Base-by-base conservation (phyloP, 1,284 basidiomycete species). In the Leccinum subrobustum region DNA sequence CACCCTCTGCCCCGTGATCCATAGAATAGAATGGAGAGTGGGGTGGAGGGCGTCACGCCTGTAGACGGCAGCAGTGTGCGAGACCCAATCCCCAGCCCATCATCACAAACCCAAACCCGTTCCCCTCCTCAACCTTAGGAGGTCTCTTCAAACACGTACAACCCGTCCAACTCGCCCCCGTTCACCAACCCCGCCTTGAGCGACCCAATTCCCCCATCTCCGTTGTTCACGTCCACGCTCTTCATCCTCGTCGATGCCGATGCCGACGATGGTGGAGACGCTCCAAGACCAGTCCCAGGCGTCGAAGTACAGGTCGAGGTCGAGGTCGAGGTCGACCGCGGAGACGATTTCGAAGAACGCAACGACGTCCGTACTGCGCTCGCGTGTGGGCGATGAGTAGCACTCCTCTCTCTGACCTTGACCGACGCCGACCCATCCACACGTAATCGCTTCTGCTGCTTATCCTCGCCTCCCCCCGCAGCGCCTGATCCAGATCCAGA, bases 391-490 rank as follows among this genome's bases (percentile, higher is more conserved):
- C 44, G 44, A 7, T 23, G 12, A 47, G 20, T 47, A 1, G 12
- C 12, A 23, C 12, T 23, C 20, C 20, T 12, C 11, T 20, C 20
- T 47, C 23, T 47, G 12, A 14, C 42, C 59, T 51, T 70, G 54
- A 68, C 33, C 1, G 60, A 37, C 20, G 57, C 20, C n/a, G 69
- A 55, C 11, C 58, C 54, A n/a, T 73, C 70, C 3, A 75, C 61
- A 11, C 70, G 73, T 37, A 74, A 42, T 4, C 70, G 72, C 51
- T 72, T 75, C 59, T 74, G 69, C 4, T 73, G 64, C 35, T 69
- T 62, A 18, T 68, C 66, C 3, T 68, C 60, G 2, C 62, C 57
- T 0, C 61, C 39, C 16, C 25, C 48, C 3, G 48, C 16, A 23
- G 44, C 44, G 12, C 18, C 44, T 47, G 44, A 47, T 47, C 44